These are phyloP conservation scores for Agapanthus africanus DNA, from an alignment of 106 monocot genomes.

Conservation along the genomic window DNA sequence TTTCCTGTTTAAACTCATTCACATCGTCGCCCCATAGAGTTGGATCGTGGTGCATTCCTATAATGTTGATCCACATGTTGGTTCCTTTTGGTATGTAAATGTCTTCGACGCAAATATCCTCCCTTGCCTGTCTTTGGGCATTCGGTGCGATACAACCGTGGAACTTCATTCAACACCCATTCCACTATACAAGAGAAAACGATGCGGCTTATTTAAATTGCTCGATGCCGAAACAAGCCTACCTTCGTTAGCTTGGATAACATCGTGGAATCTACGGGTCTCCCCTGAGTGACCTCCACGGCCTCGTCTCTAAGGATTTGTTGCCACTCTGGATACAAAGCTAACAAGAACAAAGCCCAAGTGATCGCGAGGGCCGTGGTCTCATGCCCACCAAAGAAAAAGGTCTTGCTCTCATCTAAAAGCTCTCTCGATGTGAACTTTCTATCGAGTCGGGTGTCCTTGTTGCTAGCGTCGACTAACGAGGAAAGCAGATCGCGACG, in stretches of 20 bases:
- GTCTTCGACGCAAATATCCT: conserved; percentile 37
- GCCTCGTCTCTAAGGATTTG: conserved; percentile 41
- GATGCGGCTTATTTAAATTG: too few relatives aligned
- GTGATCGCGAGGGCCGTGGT: conserved; percentile 54
- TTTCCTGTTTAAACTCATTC: conserved; percentile 62
- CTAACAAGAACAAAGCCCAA: conserved; percentile 68
- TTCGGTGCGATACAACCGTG: conserved; percentile 67
- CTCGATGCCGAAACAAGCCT: too few relatives aligned
- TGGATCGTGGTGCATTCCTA: conserved; percentile 70
- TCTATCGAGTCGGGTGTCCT: conserved; percentile 1
- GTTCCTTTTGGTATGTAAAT: conserved; percentile 56
- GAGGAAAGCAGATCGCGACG: conserved; percentile 43
- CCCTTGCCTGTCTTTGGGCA: conserved; percentile 49
- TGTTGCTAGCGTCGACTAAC: conserved; percentile 33
- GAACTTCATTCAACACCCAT: conserved; percentile 60
- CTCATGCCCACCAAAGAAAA: conserved; percentile 83
- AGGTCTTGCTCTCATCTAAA: conserved; percentile 85
- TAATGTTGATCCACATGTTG: conserved; percentile 67
- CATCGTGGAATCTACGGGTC: conserved; percentile 21
- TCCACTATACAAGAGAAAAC: conserved; percentile 40
- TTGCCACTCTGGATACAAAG: conserved; percentile 70
- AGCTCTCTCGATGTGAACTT: conserved; percentile 51
- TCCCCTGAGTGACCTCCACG: conserved; percentile 14
- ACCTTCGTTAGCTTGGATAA: conserved; percentile 57
- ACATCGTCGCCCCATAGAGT: conserved; percentile 69